Evolutionary conservation across 768 basidiomycete genomes (phyloP), one percentile per base, ranked within the genome.

Genomic region (Serendipita vermifera): DNA sequence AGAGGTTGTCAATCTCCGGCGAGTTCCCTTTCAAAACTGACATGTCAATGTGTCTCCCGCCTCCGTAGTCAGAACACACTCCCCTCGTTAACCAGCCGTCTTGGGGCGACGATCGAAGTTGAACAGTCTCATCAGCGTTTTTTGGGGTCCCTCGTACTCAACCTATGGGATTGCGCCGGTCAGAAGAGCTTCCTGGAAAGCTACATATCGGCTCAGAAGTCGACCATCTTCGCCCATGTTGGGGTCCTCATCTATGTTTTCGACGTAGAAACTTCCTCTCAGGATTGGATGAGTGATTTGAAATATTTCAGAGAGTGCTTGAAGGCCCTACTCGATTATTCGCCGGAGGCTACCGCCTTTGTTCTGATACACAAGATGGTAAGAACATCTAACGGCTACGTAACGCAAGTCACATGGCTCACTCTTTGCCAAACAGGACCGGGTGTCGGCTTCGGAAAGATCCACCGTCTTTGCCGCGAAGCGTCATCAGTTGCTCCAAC

Each of bases 191-290:
- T 96, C 74, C 92, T 98, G 83, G 93, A 97, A 69, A 86, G 87
- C 29, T 98, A 97, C 70, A 84, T 99, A 57, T 83, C 85, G 33
- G 80, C 85, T 0, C 91, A 97, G 67, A 84, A 88, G 59, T 77
- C 83, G 17, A 93, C 87, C 33, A 93, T 98, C 62, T 99, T 99
- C 73, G 82, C 87, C 63, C 88, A 97, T 65, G 96, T 97, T 56
- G 92, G 90, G 26, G 89, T 98, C 57, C 80, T 98, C 70, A 98
- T 99, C 64, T 99, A 99, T 70, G 96, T 99, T 9, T 98, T 99
- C 61, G 96, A 98, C 67, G 85, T 93, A 55, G 92, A 91, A 62
- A 81, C 85, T 36, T 78, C 82, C 35, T 90, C 92, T 65, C 82
- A 82, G 75, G 67, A 71, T 15, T 43, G 41, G 48, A 69, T 68